Evolutionary conservation across 1,284 basidiomycete species (phyloP).

Genomic region (Malassezia caprae): DNA sequence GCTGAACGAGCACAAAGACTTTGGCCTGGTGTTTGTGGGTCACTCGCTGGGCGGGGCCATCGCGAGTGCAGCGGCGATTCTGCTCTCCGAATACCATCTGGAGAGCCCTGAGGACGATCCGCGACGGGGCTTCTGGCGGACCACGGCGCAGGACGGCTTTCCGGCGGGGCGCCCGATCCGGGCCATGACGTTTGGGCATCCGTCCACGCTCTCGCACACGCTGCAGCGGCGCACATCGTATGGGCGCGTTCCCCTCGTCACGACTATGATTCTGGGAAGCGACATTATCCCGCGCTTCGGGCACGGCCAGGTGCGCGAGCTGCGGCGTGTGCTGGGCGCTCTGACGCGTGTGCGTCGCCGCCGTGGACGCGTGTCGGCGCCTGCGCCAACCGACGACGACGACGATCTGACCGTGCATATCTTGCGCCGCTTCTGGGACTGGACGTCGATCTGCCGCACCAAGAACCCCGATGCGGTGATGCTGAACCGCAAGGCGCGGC

Average conservation of each 20-base stretch:
- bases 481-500: conserved; percentile 30
- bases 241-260: conserved; percentile 38
- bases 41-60: conserved; percentile 45
- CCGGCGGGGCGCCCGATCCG: conserved; percentile 35
- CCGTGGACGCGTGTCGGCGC: conserved; percentile 19
- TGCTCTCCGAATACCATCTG: conserved; percentile 37
- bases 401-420: conserved; percentile 35
- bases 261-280: conserved; percentile 33
- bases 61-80: conserved; percentile 38
- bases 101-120: conserved; percentile 19
- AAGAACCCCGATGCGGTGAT: conserved; percentile 31
- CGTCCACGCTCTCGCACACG: conserved; percentile 37
- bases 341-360: conserved; percentile 38
- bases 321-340: conserved; percentile 44
- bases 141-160: conserved; percentile 29
- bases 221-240: conserved; percentile 28
- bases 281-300: conserved; percentile 44
- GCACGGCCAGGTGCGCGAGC: conserved; percentile 42
- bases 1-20: conserved; percentile 35
- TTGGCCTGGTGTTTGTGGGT: conserved; percentile 41
- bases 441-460: conserved; percentile 27
- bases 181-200: conserved; percentile 44
- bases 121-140: conserved; percentile 33
- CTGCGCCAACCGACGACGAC: neutral
- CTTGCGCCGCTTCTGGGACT: conserved; percentile 38